Percentiles rank a stretch among this genome's conserved stretches.
These are phyloP conservation scores for Acanthamoeba rhysodes DNA, from an alignment of 208 protist species.

Conservation along the genomic window DNA sequence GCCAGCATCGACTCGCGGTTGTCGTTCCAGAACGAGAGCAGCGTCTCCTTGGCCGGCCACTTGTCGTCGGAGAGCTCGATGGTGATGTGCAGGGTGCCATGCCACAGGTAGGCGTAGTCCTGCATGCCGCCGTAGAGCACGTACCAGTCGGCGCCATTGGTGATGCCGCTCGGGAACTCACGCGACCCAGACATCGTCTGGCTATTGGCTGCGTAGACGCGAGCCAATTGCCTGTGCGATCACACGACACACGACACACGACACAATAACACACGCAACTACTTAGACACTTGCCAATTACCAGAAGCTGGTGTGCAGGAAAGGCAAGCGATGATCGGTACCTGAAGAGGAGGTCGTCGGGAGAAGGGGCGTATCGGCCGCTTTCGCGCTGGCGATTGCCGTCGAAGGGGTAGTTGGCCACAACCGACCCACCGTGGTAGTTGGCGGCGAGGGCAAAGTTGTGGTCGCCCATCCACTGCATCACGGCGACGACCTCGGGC, in stretches of 20 bases:
- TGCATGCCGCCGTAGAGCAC: conserved; percentile 71
- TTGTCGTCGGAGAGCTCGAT: conserved; percentile 51
- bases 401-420: conserved; percentile 72
- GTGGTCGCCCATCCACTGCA: conserved; percentile 52
- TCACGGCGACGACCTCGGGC: conserved; percentile 65
- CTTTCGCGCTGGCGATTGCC: neutral
- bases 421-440: conserved; percentile 68
- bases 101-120: conserved; percentile 60
- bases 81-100: conserved; percentile 55
- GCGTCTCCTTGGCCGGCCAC: neutral
- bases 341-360: conserved; percentile 29
- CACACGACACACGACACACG: neutral
- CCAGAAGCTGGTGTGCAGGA: too few species aligned
- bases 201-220: conserved; percentile 11
- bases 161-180: conserved; percentile 74
- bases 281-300: too few species aligned
- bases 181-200: neutral
- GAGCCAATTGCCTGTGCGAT: conserved; percentile 27
- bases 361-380: neutral
- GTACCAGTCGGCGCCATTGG: conserved; percentile 77
- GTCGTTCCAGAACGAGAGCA: conserved; percentile 9
- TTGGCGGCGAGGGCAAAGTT: conserved; percentile 63
- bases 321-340: neutral
- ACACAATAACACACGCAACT: too few species aligned
- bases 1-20: conserved; percentile 34